Base-by-base conservation (phyloP, 768 basidiomycete species). In the Podaxis rugospora region DNA sequence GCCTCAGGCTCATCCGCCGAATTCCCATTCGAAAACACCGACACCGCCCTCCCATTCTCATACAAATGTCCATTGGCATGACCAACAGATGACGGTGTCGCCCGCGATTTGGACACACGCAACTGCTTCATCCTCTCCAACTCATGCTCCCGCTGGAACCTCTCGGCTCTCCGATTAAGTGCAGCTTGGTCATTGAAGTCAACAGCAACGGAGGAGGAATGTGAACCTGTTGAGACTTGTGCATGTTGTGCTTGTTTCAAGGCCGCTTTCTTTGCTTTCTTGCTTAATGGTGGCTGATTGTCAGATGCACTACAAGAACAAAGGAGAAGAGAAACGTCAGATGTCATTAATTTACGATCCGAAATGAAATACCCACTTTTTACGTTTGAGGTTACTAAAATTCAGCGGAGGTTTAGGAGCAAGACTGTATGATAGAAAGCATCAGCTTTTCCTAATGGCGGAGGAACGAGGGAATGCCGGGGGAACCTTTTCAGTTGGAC, bases 91-190 rank as follows among this genome's bases (percentile, higher is more conserved):
- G 68, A 65, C 63, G 75, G 47, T 70, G 63, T 32, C 32, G 32
- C 32, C 9, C 32, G 32, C 1, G 32, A 32, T 54, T 58, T 59
- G 55, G 70, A 67, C 65, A 67, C 70, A 55, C 72, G 72, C 62
- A 72, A 72, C 72, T 84, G 84, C 73, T 88, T 89, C 60, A 71
- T 75, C 66, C 84, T 83, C 72, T 95, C 93, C 59, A 94, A 76
- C 62, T 93, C 90, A 68, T 93, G 92, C 75, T 95, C 94, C 62
- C 92, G 84, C 68, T 91, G 88, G 69, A 99, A 98, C 58, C 97
- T 87, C 69, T 88, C 84, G 35, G 93, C 95, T 65, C 96, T 82
- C 65, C 86, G 83, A 68, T 84, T 83, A 50, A 92, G 79, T 25
- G 89, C 84, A 58, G 81, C 84, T 66, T 85, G 82, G 68, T 93